phyloP scores from a whole-genome alignment of 257 asterid species.

The Leonotis leonurus region DNA sequence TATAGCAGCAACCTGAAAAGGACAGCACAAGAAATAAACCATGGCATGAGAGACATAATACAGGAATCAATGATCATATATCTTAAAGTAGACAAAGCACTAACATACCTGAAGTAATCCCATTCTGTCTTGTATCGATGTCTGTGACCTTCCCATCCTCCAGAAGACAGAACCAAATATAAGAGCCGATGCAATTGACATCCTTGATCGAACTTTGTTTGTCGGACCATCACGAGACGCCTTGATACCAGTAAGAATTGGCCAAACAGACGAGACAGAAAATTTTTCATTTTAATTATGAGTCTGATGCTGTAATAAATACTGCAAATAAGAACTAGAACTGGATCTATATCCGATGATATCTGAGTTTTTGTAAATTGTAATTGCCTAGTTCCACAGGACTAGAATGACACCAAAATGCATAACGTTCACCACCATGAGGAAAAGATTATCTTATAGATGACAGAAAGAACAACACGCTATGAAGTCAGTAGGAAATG shows the following conservation, averaged over 20 bases:
- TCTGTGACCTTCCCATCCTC: conserved; percentile 95
- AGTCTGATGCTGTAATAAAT: conserved; percentile 6
- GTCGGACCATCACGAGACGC: conserved; percentile 99
- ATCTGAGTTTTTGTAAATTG: conserved; percentile 9
- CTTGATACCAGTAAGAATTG: conserved; percentile 24
- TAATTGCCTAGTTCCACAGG: not conserved
- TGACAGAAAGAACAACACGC: conserved; percentile 1
- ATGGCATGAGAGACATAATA: conserved; percentile 7
- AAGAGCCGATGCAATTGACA: conserved; percentile 92
- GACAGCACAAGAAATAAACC: conserved; percentile 5
- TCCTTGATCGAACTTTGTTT: conserved; percentile 88
- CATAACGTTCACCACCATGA: conserved; percentile 9
- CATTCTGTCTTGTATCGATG: conserved; percentile 92
- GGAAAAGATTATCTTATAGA: not conserved
- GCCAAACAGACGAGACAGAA: conserved; percentile 14
- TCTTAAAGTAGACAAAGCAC: not conserved
- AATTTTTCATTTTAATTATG: conserved; percentile 7
- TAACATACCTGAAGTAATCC: conserved; percentile 86
- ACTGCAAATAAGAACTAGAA: conserved; percentile 9
- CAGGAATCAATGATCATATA: not conserved
- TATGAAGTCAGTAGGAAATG: not conserved
- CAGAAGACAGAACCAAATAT: conserved; percentile 98
- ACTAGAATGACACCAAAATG: not conserved
- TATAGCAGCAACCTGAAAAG: conserved; percentile 86
- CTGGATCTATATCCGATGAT: not conserved